Evolutionary conservation across 2,329 filamentous ascomycete species (phyloP), one percentile per base, ranked within the genome.

Genomic region (Dactylellina cionopaga): DNA sequence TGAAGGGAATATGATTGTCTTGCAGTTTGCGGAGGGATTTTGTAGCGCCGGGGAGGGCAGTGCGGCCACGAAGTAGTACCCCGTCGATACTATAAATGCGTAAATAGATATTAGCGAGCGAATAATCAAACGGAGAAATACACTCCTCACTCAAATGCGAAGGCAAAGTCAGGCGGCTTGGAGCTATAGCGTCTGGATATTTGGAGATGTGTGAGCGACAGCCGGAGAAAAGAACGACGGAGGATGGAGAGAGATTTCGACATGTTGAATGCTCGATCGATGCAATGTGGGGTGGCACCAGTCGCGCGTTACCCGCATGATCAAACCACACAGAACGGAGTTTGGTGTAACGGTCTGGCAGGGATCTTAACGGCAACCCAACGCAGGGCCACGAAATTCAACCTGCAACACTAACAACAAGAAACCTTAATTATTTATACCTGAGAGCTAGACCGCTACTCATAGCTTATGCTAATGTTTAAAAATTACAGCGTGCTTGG

Each of bases 41-140:
- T 0, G 87, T 83, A 1, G 95, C 94, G 29, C 91, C 90, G 1
- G 92, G 90, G 47, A 98, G 88, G 2, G 91, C 88, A 74, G 89
- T 87, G 2, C 90, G 87, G 71, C 90, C 90, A 78, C 93, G 92
- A 29, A 98, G 85, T 17, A 99, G 87, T n/a, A 99, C 95, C 63
- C 95, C 95, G 80, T 99, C 95, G 79, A 99, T 96, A 80, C 87
- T 90, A 75, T 11, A 13, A 5, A 51, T n/a, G 47, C 24, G 15
- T 35, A 2, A 54, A 27, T 35, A 29, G 25, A n/a, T 44, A 22
- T 44, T 22, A 22, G n/a, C n/a, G n/a, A n/a, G n/a, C n/a, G n/a
- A n/a, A n/a, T n/a, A 76, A 54, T 73, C 71, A 46, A 43, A 54
- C n/a, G 39, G 27, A 33, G 11, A 10, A 13, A 9, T 31, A 24